These are phyloP conservation scores for Myxozyma mucilagina DNA, from an alignment of 805 yeast genomes.

Conservation along the genomic window DNA sequence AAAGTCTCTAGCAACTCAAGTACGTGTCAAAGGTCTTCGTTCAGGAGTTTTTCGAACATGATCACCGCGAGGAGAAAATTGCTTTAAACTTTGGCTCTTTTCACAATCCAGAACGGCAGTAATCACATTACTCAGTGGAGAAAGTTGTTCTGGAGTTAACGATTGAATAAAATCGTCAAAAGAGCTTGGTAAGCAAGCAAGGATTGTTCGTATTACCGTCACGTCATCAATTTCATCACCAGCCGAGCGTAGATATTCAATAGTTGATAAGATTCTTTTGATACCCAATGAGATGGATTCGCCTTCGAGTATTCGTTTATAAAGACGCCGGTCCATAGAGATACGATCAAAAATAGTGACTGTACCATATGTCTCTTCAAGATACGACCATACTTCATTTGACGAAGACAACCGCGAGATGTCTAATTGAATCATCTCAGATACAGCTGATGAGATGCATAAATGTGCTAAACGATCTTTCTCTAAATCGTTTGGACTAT, in stretches of 20 bases:
- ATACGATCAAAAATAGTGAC: constrained; percentile 15
- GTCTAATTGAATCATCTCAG: background rate
- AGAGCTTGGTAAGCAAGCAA: constrained; percentile 17
- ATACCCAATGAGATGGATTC: constrained; percentile 2
- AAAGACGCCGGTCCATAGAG: constrained; percentile 8
- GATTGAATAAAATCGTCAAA: constrained; percentile 8
- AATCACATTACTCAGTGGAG: constrained; percentile 1
- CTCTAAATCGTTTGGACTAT: background rate
- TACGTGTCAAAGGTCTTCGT: constrained; percentile 1
- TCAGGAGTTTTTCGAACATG: background rate
- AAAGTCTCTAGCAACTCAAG: background rate
- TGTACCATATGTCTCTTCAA: constrained; percentile 9
- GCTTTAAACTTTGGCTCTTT: background rate
- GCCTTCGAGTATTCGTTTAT: constrained; percentile 1
- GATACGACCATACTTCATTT: constrained; percentile 12
- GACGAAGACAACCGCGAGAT: background rate
- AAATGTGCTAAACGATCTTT: constrained; percentile 8
- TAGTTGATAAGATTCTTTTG: background rate
- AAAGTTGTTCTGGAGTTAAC: constrained; percentile 6
- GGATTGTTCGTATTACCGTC: constrained; percentile 12
- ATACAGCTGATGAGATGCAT: constrained; percentile 11
- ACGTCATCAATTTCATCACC: constrained; percentile 16
- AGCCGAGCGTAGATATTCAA: constrained; percentile 18
- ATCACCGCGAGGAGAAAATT: background rate
- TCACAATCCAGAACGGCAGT: constrained; percentile 3